Percentiles rank a stretch among this genome's conserved stretches.
phyloP scores from a whole-genome alignment of 1,284 basidiomycete species.

The Microbotryum silenes-acaulis region DNA sequence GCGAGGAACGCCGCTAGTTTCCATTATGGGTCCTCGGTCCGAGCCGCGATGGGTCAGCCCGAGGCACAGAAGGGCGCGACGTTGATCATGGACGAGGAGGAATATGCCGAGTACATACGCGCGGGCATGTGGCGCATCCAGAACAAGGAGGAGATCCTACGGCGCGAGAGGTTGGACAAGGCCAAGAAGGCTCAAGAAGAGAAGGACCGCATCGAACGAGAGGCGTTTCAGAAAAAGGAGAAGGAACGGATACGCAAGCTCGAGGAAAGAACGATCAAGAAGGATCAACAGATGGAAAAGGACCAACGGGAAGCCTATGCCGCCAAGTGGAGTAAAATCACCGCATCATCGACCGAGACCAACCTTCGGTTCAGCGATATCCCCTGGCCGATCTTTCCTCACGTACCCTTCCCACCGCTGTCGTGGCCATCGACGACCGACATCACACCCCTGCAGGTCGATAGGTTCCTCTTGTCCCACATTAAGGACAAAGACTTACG shows the following conservation, averaged over 20 bases:
- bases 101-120: constrained; percentile 71
- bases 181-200: constrained; percentile 9
- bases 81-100: constrained; percentile 62
- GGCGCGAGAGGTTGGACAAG: constrained; percentile 40
- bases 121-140: constrained; percentile 66
- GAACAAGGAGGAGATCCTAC: constrained; percentile 52
- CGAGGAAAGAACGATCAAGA: constrained; percentile 37
- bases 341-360: constrained; percentile 1
- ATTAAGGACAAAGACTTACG: constrained; percentile 1
- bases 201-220: constrained; percentile 29
- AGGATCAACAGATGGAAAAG: constrained; percentile 1
- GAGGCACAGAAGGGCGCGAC: not conserved
- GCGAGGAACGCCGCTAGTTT: constrained; percentile 8
- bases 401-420: constrained; percentile 33
- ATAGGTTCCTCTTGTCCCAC: constrained; percentile 20
- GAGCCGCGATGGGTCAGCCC: constrained; percentile 14
- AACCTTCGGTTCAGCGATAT: constrained; percentile 26
- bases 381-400: constrained; percentile 27
- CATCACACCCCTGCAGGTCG: constrained; percentile 12
- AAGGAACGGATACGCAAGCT: constrained; percentile 50
- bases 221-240: constrained; percentile 51
- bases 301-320: constrained; percentile 16
- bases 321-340: constrained; percentile 13
- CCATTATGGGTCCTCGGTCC: constrained; percentile 3
- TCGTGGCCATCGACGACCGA: constrained; percentile 32